Conservation (phyloP, 2,329 filamentous ascomycete species). For the Volutella citrinella region DNA sequence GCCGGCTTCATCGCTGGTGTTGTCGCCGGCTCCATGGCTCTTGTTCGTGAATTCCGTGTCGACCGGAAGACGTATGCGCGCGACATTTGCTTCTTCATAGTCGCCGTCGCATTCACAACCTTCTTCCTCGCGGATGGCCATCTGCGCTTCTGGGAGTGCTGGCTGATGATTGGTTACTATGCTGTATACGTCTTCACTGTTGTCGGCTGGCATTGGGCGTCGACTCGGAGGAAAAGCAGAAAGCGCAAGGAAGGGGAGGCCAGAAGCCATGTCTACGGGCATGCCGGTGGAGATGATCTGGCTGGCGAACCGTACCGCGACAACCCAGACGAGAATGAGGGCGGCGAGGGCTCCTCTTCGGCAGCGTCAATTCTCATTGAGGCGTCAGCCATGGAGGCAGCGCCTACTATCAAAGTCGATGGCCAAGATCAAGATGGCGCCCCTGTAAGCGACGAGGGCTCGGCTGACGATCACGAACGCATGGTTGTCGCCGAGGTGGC, state of each 20-base stretch:
- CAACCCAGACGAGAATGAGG: conserved; percentile 40
- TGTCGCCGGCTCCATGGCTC: conserved; percentile 93
- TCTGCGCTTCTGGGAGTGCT: conserved; percentile 85
- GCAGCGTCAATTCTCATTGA: conserved; percentile 27
- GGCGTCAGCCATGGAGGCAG: conserved; percentile 42
- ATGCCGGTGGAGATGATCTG: conserved; percentile 53
- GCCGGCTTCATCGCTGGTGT: conserved; percentile 96
- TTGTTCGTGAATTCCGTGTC: conserved; percentile 93
- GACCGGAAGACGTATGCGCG: conserved; percentile 85
- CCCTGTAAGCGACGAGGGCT: conserved; percentile 41
- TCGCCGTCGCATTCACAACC: conserved; percentile 84
- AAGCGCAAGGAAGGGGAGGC: conserved; percentile 68
- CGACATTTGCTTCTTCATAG: conserved; percentile 88
- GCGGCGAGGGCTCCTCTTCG: conserved; percentile 14
- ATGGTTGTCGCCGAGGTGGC: conserved; percentile 79
- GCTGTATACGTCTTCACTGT: conserved; percentile 85
- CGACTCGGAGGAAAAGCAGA: conserved; percentile 57
- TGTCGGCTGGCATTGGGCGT: conserved; percentile 88
- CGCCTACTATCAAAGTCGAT: conserved; percentile 47
- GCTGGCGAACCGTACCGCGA: conserved; percentile 61
- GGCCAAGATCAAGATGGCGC: conserved; percentile 34
- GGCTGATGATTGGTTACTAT: conserved; percentile 88
- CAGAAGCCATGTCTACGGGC: conserved; percentile 67
- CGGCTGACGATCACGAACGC: conserved; percentile 54
- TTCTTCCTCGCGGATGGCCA: conserved; percentile 81